phyloP scores from a whole-genome alignment of 1,284 basidiomycete genomes.

The Microbotryum violaceum region DNA sequence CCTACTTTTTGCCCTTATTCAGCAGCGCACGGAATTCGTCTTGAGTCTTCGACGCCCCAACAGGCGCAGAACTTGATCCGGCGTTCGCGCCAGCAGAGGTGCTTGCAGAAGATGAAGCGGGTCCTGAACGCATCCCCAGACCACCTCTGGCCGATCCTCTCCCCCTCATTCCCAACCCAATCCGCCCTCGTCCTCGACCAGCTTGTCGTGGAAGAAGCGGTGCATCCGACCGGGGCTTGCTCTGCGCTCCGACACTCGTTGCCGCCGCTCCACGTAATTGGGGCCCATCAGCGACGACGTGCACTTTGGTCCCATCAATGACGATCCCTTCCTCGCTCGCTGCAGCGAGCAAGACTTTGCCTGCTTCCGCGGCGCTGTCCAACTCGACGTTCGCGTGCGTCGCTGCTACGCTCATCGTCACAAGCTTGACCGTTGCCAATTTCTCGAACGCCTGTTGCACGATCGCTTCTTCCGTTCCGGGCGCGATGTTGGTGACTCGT shows the following conservation, averaged over 20 bases:
- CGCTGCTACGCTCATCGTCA: conserved; percentile 40
- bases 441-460: conserved; percentile 82
- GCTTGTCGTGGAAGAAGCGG: conserved; percentile 25
- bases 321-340: conserved; percentile 5
- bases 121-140: conserved; percentile 4
- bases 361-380: conserved; percentile 66
- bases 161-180: conserved; percentile 17
- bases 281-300: conserved; percentile 10
- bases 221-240: neutral
- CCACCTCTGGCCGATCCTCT: conserved; percentile 12
- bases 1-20: conserved; percentile 14
- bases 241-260: neutral
- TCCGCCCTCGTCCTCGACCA: conserved; percentile 11
- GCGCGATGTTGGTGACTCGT: conserved; percentile 64
- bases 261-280: conserved; percentile 10
- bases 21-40: conserved; percentile 29
- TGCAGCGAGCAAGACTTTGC: conserved; percentile 59
- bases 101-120: neutral
- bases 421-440: conserved; percentile 58
- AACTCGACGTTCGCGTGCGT: conserved; percentile 62
- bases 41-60: conserved; percentile 9
- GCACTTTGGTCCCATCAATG: conserved; percentile 14
- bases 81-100: neutral
- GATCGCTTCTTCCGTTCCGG: conserved; percentile 69
- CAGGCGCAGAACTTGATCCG: neutral